These are phyloP conservation scores for Afroboletus lepidellus DNA, from an alignment of 1,284 basidiomycete genomes.

Conservation along the genomic window DNA sequence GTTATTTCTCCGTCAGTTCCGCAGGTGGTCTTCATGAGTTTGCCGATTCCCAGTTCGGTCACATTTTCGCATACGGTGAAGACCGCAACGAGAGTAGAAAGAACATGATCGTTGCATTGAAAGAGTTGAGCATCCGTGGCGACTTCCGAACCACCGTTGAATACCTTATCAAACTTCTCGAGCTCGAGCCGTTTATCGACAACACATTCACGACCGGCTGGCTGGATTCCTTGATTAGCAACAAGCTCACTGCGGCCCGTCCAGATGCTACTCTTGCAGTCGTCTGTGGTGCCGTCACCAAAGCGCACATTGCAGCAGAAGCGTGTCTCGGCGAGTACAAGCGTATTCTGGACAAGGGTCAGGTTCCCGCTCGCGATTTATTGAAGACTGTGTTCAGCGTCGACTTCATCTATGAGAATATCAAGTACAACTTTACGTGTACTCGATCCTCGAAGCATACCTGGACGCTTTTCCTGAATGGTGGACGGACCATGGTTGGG, in stretches of 20 bases:
- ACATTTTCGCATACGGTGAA: conserved; percentile 98
- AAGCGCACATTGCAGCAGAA: conserved; percentile 89
- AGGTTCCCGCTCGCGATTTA: conserved; percentile 92
- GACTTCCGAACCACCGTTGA: conserved; percentile 99
- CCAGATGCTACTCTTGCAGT: conserved; percentile 92
- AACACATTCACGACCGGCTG: conserved; percentile 99
- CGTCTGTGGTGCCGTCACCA: conserved; percentile 95
- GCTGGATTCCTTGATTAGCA: conserved; percentile 96
- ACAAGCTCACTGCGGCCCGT: conserved; percentile 94
- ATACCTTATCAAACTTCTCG: conserved; percentile 96
- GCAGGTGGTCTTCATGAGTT: conserved; percentile 98
- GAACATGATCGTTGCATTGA: conserved; percentile 99
- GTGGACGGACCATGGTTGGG: conserved; percentile 87
- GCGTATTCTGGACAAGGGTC: conserved; percentile 95
- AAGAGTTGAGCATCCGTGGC: conserved; percentile 97
- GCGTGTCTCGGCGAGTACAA: conserved; percentile 94
- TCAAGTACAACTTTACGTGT: conserved; percentile 95
- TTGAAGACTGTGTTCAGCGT: conserved; percentile 96
- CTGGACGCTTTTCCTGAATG: conserved; percentile 97
- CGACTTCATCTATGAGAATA: conserved; percentile 98
- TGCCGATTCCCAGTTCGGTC: conserved; percentile 97
- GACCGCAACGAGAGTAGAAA: conserved; percentile 95
- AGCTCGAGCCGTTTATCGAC: conserved; percentile 94
- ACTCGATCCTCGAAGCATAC: conserved; percentile 85
- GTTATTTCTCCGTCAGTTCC: conserved; percentile 96